Percentiles rank a stretch among this genome's conserved stretches.
Evolutionary conservation across 345 rosid genomes (phyloP).

Genomic region (Citrus sp.): DNA sequence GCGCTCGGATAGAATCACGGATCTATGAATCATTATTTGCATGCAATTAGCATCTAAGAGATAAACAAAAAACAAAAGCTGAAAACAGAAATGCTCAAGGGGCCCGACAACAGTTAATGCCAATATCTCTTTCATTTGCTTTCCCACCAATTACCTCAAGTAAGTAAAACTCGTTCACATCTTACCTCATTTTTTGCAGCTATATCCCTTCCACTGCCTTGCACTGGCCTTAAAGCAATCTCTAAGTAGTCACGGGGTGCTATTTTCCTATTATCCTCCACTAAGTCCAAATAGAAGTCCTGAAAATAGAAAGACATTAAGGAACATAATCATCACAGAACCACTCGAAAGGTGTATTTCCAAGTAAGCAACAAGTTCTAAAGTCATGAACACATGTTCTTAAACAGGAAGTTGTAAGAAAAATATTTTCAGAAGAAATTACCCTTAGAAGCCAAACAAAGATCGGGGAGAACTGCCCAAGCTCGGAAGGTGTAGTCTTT

Average conservation of each 20-base stretch:
- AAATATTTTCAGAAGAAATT: conserved; percentile 16
- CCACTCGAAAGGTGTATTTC: not conserved
- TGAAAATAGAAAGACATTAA: conserved; percentile 25
- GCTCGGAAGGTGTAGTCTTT: conserved; percentile 69
- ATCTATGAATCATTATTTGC: conserved; percentile 43
- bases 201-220: conserved; percentile 76
- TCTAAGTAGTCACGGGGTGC: conserved; percentile 95
- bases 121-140: conserved; percentile 8
- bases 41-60: conserved; percentile 18
- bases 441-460: conserved; percentile 99
- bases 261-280: conserved; percentile 78
- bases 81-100: not conserved
- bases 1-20: conserved; percentile 85
- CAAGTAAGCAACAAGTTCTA: not conserved
- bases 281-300: conserved; percentile 93
- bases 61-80: not conserved
- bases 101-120: not conserved
- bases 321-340: not conserved
- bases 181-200: conserved; percentile 92
- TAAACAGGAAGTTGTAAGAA: not conserved
- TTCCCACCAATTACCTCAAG: not conserved
- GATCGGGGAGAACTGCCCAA: conserved; percentile 92
- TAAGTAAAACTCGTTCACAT: not conserved
- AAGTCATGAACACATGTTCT: not conserved
- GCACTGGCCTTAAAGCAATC: conserved; percentile 83